Evolutionary conservation across 2,329 filamentous ascomycete genomes (phyloP).

Genomic region (Trichoderma lentiforme): DNA sequence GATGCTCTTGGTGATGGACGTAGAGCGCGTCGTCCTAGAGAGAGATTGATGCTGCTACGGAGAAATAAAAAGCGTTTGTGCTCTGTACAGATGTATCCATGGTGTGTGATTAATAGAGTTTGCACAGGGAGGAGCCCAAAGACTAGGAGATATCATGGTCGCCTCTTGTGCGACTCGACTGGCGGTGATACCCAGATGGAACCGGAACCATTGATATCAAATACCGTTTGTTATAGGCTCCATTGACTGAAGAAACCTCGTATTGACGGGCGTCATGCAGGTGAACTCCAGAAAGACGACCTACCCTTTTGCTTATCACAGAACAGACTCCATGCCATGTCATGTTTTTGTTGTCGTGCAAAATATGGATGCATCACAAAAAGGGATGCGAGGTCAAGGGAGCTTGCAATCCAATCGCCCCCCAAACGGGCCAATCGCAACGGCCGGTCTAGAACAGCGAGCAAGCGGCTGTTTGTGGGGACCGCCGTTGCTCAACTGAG

Average conservation of each 20-base stretch:
- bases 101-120: not conserved
- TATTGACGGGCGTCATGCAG: not conserved
- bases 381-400: not conserved
- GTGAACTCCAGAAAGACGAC: not conserved
- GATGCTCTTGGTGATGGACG: not conserved
- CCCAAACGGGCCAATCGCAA: not conserved
- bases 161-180: slow-evolving; percentile 4
- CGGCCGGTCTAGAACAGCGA: not conserved
- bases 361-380: not conserved
- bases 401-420: not conserved
- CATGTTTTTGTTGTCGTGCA: not conserved
- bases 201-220: not conserved
- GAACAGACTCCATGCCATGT: not conserved
- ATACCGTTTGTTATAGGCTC: not conserved
- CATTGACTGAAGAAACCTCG: not conserved
- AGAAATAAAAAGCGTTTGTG: not conserved
- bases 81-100: not conserved
- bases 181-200: slow-evolving; percentile 13
- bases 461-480: slow-evolving; percentile 11
- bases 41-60: not conserved
- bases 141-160: not conserved
- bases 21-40: not conserved
- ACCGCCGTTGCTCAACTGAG: not conserved
- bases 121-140: not conserved
- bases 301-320: not conserved